Conservation (phyloP, 2,329 filamentous ascomycete species). For the Sodiomyces alkalinus region DNA sequence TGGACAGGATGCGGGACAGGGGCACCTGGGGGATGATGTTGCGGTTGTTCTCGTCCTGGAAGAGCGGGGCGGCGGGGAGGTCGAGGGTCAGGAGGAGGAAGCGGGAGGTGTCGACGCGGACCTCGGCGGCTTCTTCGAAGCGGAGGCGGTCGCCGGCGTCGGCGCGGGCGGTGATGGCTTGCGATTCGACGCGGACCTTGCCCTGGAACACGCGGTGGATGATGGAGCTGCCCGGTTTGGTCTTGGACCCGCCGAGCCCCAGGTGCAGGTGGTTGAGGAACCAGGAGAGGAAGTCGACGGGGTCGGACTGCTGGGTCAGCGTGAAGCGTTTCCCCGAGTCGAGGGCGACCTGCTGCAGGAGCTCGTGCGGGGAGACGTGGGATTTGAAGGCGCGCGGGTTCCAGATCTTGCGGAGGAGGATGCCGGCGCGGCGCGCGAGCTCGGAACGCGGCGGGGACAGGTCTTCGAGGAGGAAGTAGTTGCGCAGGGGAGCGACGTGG, state of each 20-base stretch:
- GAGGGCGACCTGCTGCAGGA: slow-evolving; percentile 86
- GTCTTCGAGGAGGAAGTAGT: slow-evolving; percentile 81
- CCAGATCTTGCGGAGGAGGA: slow-evolving; percentile 92
- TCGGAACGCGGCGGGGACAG: slow-evolving; percentile 55
- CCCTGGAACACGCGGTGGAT: slow-evolving; percentile 92
- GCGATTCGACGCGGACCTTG: slow-evolving; percentile 78
- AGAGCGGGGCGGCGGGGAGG: slow-evolving; percentile 78
- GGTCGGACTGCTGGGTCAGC: slow-evolving; percentile 80
- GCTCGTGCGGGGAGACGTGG: slow-evolving; percentile 92
- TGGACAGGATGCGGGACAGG: slow-evolving; percentile 66
- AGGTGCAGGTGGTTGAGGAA: slow-evolving; percentile 94
- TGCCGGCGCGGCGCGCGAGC: slow-evolving; percentile 75
- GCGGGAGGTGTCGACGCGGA: slow-evolving; percentile 60
- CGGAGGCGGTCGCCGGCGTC: slow-evolving; percentile 76
- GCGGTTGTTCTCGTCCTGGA: slow-evolving; percentile 85
- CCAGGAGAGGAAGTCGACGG: slow-evolving; percentile 93
- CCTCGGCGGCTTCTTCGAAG: slow-evolving; percentile 79
- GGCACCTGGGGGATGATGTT: slow-evolving; percentile 95
- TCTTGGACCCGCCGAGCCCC: slow-evolving; percentile 76
- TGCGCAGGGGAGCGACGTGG: slow-evolving; percentile 77
- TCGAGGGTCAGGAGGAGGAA: slow-evolving; percentile 92
- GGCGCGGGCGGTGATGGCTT: slow-evolving; percentile 82
- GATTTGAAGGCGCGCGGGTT: slow-evolving; percentile 92
- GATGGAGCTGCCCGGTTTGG: slow-evolving; percentile 70
- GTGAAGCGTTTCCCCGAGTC: slow-evolving; percentile 87